These are phyloP conservation scores for Boletus semigastroideus DNA, from an alignment of 1,284 basidiomycete species.

Conservation along the genomic window DNA sequence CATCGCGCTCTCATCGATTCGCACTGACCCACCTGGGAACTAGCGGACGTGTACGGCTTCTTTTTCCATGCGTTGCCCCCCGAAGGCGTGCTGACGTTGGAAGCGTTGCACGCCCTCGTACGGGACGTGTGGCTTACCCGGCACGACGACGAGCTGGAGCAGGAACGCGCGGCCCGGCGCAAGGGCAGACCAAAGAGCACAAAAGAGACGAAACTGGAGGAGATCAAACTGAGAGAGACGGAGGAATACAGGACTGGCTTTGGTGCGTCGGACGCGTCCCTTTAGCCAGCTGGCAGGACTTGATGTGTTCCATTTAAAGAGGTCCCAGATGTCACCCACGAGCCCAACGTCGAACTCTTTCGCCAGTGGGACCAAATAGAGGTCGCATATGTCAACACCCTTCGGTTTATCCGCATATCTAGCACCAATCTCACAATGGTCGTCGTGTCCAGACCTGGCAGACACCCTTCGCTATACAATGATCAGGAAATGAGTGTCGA, in stretches of 20 bases:
- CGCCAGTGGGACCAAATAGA: constrained; percentile 78
- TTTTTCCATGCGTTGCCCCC: constrained; percentile 76
- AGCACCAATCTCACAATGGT: constrained; percentile 48
- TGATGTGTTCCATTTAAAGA: constrained; percentile 48
- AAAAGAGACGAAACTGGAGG: constrained; percentile 73
- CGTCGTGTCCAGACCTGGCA: constrained; percentile 59
- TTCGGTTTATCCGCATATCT: constrained; percentile 74
- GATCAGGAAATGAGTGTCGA: constrained; percentile 37
- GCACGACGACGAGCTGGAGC: constrained; percentile 67
- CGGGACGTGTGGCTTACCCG: constrained; percentile 73
- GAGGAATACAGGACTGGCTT: constrained; percentile 83
- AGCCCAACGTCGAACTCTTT: constrained; percentile 70
- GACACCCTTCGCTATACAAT: constrained; percentile 43
- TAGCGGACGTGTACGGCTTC: constrained; percentile 77
- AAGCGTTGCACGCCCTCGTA: constrained; percentile 69
- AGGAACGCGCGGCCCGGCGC: constrained; percentile 61
- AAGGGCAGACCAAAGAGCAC: constrained; percentile 78
- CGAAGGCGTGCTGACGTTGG: constrained; percentile 60
- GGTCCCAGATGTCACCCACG: constrained; percentile 81
- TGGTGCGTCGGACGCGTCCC: constrained; percentile 49
- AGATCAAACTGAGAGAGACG: constrained; percentile 62
- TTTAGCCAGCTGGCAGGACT: neutral
- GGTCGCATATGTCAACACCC: constrained; percentile 69
- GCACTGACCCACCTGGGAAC: neutral
- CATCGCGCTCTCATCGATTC: neutral